Evolutionary conservation across 768 basidiomycete species (phyloP), one percentile per base, ranked within the genome.

Genomic region (Tylopilus vinaceipallidus): DNA sequence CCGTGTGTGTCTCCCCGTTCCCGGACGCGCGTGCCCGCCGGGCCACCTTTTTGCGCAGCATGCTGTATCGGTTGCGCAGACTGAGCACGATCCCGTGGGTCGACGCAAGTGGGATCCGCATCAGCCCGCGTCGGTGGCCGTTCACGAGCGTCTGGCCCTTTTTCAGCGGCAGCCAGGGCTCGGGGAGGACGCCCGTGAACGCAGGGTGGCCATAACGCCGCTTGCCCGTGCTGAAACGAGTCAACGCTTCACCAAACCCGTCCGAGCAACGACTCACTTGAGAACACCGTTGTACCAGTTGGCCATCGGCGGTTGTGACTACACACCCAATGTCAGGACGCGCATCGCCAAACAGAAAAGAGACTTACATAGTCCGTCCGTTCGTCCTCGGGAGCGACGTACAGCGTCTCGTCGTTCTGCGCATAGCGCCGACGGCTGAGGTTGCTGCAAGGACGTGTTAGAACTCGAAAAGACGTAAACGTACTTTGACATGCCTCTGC

Each of bases 261-360:
- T 13, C 12, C 19, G 20, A 11, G 41, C 17, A 37, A 30, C 6
- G 20, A 59, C 75, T 57, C 65, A 91, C 91, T 95, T 95, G 13
- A 98, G 74, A 19, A 98, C 91, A 0, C 95, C 95, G 37, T 78
- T 79, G 66, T 92, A 98, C 84, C 91, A 95, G 59, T 91, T 91
- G 13, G 88, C 86, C 91, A 98, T 94, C 0, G 95, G 95, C 0
- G 95, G 95, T 67, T 98, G 95, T 0, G 91, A 93, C 88, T 94
- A 59, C 2, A n/a, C n/a, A 43, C 6, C 36, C 56, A 24, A 30
- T 2, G 35, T 67, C 39, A 62, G 49, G 17, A 16, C n/a, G 34
- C 2, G 37, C 5, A 4, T 35, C 33, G 27, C 12, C 13, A 8
- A 11, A 43, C 34, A 44, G 4, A 40, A 34, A 20, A 22, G 30